Evolutionary conservation across 2,329 filamentous ascomycete genomes (phyloP), one percentile per base, ranked within the genome.

Genomic region (Fusarium ramigenum): DNA sequence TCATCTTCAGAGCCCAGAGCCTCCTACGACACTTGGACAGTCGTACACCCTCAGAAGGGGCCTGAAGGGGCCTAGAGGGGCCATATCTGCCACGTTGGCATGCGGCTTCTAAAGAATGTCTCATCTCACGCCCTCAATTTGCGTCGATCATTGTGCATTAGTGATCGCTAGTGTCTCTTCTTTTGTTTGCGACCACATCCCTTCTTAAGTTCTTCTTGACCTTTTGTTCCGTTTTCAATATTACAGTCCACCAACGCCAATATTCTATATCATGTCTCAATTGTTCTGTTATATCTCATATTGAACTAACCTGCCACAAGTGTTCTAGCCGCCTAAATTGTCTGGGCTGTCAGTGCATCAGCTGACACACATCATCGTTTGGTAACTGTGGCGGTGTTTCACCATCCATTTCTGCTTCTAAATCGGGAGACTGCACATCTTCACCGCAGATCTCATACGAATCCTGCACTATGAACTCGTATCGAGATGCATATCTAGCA

Each of bases 381-480:
- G 44, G 71, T 56, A 66, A 43, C 47, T 30, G 75, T 61, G 70
- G 75, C 73, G 46, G 70, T 74, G 74, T 71, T 60, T 72, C 59
- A 73, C 58, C 50, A 46, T 67, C 25, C 19, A n/a, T 36, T 57
- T 34, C 6, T n/a, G 59, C 43, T 77, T 77, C 75, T 77, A 77
- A 74, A 70, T 77, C 58, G 44, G 70, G 72, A 73, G 59, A 57
- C 42, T 50, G n/a, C 40, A 40, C 56, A 53, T 56, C 49, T 63
- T 61, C 60, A 69, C 50, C 23, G 52, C 58, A 58, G 58, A 60
- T 58, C 42, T 39, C 44, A 59, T 69, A 59, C 54, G 59, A 74
- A 42, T 46, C 57, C 52, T 60, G 66, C 23, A 54, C 34, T 39
- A 49, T 36, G 21, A 49, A 37, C 52, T 40, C 44, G 40, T 66